These are phyloP conservation scores for Hyaloscypha bicolor DNA, from an alignment of 495 filamentous ascomycete species.

Conservation along the genomic window DNA sequence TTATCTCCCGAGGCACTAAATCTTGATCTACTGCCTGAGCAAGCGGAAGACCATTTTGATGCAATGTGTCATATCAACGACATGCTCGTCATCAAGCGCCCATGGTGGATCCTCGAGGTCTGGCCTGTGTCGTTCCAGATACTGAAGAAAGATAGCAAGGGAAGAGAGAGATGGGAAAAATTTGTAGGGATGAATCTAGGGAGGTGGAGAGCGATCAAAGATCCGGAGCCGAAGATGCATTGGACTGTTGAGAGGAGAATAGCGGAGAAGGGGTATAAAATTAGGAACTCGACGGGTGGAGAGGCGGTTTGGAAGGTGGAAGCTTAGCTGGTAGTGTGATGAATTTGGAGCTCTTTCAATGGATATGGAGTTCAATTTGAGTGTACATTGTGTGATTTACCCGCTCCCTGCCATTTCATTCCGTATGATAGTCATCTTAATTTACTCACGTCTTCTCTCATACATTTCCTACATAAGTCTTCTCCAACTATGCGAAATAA, in stretches of 20 bases:
- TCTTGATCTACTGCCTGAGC: conserved; percentile 35
- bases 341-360: no score
- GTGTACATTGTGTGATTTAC: no score
- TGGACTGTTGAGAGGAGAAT: conserved; percentile 39
- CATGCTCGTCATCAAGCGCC: conserved; percentile 31
- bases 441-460: no score
- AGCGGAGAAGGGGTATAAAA: conserved; percentile 30
- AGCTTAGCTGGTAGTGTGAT: no score
- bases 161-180: conserved; percentile 33
- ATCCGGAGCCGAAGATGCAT: conserved; percentile 40
- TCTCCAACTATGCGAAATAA: no score
- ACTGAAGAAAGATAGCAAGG: conserved; percentile 19
- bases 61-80: conserved; percentile 36
- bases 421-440: no score
- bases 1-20: not conserved
- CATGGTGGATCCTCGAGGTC: conserved; percentile 45
- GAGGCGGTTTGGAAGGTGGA: conserved; percentile 20
- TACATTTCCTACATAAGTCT: no score
- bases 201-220: conserved; percentile 32
- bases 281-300: conserved; percentile 30
- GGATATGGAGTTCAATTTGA: no score
- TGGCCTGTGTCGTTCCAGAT: conserved; percentile 41
- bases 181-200: conserved; percentile 37
- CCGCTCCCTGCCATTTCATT: no score
- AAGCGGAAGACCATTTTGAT: conserved; percentile 42